Percentiles rank a stretch among this genome's conserved stretches.
Conservation (phyloP, 2,329 filamentous ascomycete species). For the Colletotrichum tropicale region DNA sequence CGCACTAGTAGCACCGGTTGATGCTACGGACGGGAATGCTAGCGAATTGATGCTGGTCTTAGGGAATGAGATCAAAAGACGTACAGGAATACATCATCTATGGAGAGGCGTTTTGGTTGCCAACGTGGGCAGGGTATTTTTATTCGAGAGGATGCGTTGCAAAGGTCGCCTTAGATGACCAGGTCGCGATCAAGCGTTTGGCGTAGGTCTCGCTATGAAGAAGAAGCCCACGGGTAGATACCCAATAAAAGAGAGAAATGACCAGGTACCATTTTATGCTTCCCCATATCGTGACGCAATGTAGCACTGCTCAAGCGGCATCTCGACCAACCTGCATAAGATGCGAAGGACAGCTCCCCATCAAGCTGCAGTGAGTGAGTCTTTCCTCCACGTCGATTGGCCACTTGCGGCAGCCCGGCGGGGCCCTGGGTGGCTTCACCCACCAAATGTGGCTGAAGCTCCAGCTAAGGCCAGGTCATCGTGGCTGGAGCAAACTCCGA, state of each 20-base stretch:
- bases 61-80: neutral
- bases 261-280: neutral
- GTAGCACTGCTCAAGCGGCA: neutral
- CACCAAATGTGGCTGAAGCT: neutral
- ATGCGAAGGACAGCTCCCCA: neutral
- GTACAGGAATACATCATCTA: neutral
- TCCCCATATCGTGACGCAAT: neutral
- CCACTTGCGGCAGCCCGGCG: neutral
- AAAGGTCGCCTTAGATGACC: neutral
- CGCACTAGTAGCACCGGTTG: slow-evolving; percentile 13
- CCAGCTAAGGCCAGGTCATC: neutral
- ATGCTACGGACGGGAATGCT: neutral
- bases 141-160: neutral
- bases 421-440: neutral
- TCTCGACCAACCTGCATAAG: neutral
- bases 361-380: neutral
- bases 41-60: neutral
- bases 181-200: neutral
- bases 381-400: slow-evolving; percentile 3
- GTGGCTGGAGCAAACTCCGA: slow-evolving; percentile 9
- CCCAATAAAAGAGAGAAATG: slow-evolving; percentile 6
- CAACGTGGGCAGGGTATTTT: neutral
- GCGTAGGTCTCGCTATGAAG: neutral
- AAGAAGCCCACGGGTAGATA: slow-evolving; percentile 6
- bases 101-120: neutral